Conservation (phyloP, 2,329 filamentous ascomycete genomes). For the Blastomyces emzantsi region DNA sequence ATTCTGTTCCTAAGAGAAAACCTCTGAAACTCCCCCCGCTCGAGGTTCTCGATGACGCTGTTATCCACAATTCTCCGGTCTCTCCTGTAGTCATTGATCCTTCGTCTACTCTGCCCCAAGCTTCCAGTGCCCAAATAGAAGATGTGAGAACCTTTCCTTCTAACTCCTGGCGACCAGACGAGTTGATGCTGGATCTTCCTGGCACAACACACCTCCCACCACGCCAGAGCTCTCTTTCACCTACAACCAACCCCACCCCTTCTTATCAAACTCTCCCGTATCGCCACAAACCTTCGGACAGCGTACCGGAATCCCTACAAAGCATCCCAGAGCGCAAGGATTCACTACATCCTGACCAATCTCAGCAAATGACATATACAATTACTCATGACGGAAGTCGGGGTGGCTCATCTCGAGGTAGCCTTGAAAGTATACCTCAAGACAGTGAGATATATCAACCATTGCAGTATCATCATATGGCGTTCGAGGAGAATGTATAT, state of each 20-base stretch:
- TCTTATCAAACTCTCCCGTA: conserved; percentile 16
- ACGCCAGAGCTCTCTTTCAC: conserved; percentile 21
- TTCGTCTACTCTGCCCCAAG: conserved; percentile 20
- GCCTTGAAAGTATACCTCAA: conserved; percentile 27
- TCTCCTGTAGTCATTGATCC: conserved; percentile 30
- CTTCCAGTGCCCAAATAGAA: conserved; percentile 25
- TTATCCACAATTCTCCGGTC: conserved; percentile 26
- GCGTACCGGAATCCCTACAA: conserved; percentile 29
- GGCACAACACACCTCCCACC: conserved; percentile 17
- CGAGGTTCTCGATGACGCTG: conserved; percentile 18
- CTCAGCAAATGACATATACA: conserved; percentile 16
- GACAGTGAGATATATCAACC: conserved; percentile 36
- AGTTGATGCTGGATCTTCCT: conserved; percentile 18
- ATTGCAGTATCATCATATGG: conserved; percentile 45
- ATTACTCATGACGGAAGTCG: conserved; percentile 21
- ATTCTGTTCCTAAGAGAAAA: conserved; percentile 20
- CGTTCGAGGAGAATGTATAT: conserved; percentile 32
- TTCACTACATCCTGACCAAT: conserved; percentile 12
- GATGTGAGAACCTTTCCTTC: conserved; percentile 14
- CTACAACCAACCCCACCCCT: conserved; percentile 1
- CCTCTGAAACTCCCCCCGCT: conserved; percentile 18
- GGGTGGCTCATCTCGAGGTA: conserved; percentile 27
- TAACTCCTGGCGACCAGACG: conserved; percentile 15
- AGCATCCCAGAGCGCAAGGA: conserved; percentile 23
- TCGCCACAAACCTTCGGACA: conserved; percentile 28